Base-by-base conservation (phyloP, 257 asterid genomes). In the Jasminum sambac region DNA sequence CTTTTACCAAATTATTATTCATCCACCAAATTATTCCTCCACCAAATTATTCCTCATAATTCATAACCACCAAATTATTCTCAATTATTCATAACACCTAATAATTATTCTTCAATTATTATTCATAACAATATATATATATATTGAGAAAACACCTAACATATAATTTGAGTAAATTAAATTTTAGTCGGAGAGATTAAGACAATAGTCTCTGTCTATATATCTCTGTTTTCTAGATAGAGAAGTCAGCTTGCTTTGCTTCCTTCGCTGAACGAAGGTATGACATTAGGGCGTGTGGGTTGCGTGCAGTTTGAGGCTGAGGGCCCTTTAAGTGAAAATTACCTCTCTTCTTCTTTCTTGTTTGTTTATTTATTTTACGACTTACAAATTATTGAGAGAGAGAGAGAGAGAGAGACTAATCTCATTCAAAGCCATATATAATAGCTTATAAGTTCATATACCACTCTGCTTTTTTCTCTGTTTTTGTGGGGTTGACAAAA, bases 211-310 rank as follows among this genome's bases (percentile, higher is more conserved):
- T 61, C 72, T 78, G 50, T 71, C 50, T 61, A 21, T 61, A 11
- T 61, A 50, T 36, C 57, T 55, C 7, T 58, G 7, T 37, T 11
- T 71, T 58, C 23, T 34, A 63, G 68, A 67, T 55, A 66, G 69
- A 77, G 67, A 62, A 69, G 81, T 59, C 71, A 78, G 84, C 89
- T 80, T 76, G 82, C 86, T 77, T 85, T 83, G 86, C 88, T 88
- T 75, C 72, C 57, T 69, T 67, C 69, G 74, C 86, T 65, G 25
- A 81, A 78, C 72, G 62, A 79, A 40, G 48, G 40, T 62, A 25
- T 71, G 38, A 80, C 12, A 64, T 57, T 44, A n/a, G 72, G 73
- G 60, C 70, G 38, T 24, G 71, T 63, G 72, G 78, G 76, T 84
- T 86, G 89, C 86, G 84, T 74, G 79, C 68, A 50, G 67, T 63